Base-by-base conservation (phyloP, 768 basidiomycete species). In the Mycena belliarum region DNA sequence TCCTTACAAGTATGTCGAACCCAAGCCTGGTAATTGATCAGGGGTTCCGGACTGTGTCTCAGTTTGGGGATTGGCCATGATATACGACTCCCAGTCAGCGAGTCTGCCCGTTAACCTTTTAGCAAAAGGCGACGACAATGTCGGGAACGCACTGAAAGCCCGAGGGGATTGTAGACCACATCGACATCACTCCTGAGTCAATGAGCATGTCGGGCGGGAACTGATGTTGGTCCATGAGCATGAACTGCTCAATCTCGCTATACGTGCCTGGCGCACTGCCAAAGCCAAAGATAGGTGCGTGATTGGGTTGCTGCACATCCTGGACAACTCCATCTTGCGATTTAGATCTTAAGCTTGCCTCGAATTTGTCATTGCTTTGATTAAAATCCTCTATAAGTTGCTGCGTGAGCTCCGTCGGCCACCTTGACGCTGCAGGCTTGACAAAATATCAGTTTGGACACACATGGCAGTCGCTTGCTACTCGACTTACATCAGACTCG, bases 131-230 rank as follows among this genome's bases (percentile, higher is more conserved):
- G 15, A 43, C 8, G 0, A 48, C 38, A 47, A 45, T 41, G 29
- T 43, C 42, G 20, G 18, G 20, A 11, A 73, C 85, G 65, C 63
- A 88, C 87, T 84, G 83, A 52, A 87, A 85, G 23, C 80, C 79
- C 12, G 77, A 76, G 15, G 85, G 84, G 24, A 84, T 82, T 49
- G 73, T 76, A 16, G 83, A 82, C 86, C 86, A 89, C 82, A 87
- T 84, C 14, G 77, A 76, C 63, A 86, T 76, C 45, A 80, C 80
- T 55, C 82, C 81, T 51, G 73, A 70, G 61, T 85, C 62, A 21
- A 59, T 25, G 69, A 68, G 64, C 24, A 70, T 62, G 35, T 66
- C 64, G 2, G 63, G 55, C 33, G 65, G 44, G 29, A 63, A 23
- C 52, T 68, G 61, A 53, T 57, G 55, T 7, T 65, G 68, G 60